These are phyloP conservation scores for Boehmeria nivea DNA, from an alignment of 306 rosid genomes.

Conservation along the genomic window DNA sequence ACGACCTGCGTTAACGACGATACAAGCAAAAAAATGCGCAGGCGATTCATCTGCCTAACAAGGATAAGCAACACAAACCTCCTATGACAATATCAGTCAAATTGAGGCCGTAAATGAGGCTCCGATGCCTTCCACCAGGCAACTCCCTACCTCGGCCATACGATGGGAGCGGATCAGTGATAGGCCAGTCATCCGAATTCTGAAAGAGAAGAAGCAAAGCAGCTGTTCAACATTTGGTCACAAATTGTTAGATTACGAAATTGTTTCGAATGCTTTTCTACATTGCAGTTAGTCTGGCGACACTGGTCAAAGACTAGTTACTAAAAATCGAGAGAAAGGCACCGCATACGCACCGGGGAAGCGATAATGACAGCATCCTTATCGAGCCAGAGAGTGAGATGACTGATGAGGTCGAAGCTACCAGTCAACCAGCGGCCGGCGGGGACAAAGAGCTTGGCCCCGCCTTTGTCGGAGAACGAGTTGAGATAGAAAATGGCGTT, in stretches of 20 bases:
- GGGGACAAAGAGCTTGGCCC: conserved; percentile 80
- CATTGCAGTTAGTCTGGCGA: too few relatives aligned
- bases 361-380: conserved; percentile 68
- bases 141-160: conserved; percentile 92
- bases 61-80: conserved; percentile 35
- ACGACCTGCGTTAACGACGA: conserved; percentile 6
- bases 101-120: conserved; percentile 66
- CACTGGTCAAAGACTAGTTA: too few relatives aligned
- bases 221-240: too few relatives aligned
- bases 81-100: conserved; percentile 76
- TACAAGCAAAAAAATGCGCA: conserved; percentile 7
- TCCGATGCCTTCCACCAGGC: conserved; percentile 69
- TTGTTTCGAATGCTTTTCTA: too few relatives aligned
- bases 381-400: conserved; percentile 68
- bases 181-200: conserved; percentile 66
- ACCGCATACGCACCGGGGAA: too few relatives aligned
- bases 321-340: too few relatives aligned
- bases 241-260: too few relatives aligned
- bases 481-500: conserved; percentile 79
- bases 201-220: conserved; percentile 24
- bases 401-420: conserved; percentile 84
- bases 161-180: conserved; percentile 74
- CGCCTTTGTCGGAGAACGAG: conserved; percentile 72
- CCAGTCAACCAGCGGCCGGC: conserved; percentile 81
- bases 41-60: conserved; percentile 6